A percentile compares a stretch with the other conserved stretches of the same genome.
These are phyloP conservation scores for Colletotrichum shisoi DNA, from an alignment of 2,329 filamentous ascomycete species.

Conservation along the genomic window DNA sequence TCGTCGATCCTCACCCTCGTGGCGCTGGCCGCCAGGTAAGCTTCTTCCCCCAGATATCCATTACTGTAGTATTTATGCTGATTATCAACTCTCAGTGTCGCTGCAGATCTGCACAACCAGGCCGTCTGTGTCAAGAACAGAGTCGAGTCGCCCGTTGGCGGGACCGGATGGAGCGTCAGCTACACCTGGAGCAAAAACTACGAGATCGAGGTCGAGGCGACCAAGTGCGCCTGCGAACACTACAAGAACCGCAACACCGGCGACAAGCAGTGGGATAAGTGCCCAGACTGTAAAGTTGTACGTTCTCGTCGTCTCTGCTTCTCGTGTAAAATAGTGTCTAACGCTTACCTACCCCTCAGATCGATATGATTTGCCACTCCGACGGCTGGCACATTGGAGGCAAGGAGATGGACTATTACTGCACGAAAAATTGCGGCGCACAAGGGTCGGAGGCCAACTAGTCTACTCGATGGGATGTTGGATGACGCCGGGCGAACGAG, in stretches of 20 bases:
- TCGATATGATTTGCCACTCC: conserved; percentile 36
- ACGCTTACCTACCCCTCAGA: not conserved
- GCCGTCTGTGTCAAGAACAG: conserved; percentile 17
- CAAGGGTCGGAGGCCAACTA: conserved; percentile 36
- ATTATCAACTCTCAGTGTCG: not conserved
- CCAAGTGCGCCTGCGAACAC: conserved; percentile 37
- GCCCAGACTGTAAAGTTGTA: conserved; percentile 38
- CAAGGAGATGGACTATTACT: conserved; percentile 39
- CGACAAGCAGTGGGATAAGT: conserved; percentile 40
- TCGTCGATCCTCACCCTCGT: not conserved
- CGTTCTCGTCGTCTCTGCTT: not conserved
- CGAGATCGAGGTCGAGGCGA: conserved; percentile 34
- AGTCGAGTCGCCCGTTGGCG: conserved; percentile 12
- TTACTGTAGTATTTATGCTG: not conserved
- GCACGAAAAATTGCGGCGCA: conserved; percentile 37
- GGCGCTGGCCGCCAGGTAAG: conserved; percentile 12
- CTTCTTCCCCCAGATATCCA: not conserved
- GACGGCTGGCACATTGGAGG: conserved; percentile 36
- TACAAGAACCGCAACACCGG: conserved; percentile 40
- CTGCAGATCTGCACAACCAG: conserved; percentile 15
- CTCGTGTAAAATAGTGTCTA: accelerated
- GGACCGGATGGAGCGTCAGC: conserved; percentile 28
- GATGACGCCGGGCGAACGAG: not conserved
- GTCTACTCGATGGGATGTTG: not conserved
- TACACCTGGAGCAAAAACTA: conserved; percentile 33